These are phyloP conservation scores for Rutstroemia sp. DNA, from an alignment of 2,329 filamentous ascomycete species.

Conservation along the genomic window DNA sequence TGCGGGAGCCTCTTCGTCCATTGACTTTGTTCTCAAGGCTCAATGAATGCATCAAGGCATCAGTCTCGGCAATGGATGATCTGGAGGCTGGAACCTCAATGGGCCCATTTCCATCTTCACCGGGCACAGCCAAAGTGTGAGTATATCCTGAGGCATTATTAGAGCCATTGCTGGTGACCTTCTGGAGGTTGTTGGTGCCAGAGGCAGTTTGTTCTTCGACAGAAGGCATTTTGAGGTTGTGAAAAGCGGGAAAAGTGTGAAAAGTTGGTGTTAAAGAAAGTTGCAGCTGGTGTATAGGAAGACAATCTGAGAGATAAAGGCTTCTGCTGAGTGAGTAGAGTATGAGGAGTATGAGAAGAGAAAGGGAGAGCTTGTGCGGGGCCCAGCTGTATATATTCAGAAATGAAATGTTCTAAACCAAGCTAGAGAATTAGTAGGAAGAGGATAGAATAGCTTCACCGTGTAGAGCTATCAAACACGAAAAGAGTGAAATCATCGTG, in stretches of 20 bases:
- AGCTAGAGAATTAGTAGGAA: constrained; percentile 23
- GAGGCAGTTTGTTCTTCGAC: constrained; percentile 28
- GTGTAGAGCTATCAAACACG: constrained; percentile 4
- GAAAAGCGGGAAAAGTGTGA: no score
- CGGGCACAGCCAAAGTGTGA: constrained; percentile 5
- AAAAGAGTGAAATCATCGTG: constrained; percentile 1
- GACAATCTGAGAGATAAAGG: neutral
- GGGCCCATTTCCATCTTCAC: constrained; percentile 26
- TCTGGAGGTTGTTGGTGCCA: constrained; percentile 14
- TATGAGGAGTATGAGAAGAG: neutral
- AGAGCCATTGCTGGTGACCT: constrained; percentile 19
- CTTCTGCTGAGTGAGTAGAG: neutral
- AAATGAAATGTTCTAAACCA: constrained; percentile 15
- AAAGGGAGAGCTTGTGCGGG: neutral
- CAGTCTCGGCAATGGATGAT: constrained; percentile 60
- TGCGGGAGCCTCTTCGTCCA: constrained; percentile 61
- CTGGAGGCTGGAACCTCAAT: constrained; percentile 65
- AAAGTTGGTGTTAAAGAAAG: neutral
- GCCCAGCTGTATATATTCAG: constrained; percentile 24
- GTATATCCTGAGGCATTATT: constrained; percentile 6
- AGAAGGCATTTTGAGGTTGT: constrained; percentile 44
- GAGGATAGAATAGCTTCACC: constrained; percentile 8
- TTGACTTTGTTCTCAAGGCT: constrained; percentile 49
- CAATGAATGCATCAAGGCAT: constrained; percentile 66
- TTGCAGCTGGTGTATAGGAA: neutral